A percentile compares a stretch with the other conserved stretches of the same genome.
Evolutionary conservation across 2,329 filamentous ascomycete genomes (phyloP).

Genomic region (Clarireedia hainanense): DNA sequence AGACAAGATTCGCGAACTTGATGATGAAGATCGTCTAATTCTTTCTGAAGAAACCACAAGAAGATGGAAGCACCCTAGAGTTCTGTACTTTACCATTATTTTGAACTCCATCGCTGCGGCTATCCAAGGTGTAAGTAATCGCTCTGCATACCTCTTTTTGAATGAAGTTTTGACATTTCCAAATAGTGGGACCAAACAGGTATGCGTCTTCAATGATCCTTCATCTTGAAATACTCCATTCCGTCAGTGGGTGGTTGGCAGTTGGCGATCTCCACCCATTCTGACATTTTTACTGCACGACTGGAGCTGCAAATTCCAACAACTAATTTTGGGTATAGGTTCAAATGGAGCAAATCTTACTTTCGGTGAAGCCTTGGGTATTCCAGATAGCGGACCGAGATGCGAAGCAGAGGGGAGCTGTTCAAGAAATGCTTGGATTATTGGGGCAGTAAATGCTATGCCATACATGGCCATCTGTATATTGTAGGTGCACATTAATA

Average conservation of each 20-base stretch:
- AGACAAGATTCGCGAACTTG: slow-evolving; percentile 48
- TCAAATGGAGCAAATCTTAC: slow-evolving; percentile 42
- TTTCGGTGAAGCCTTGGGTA: slow-evolving; percentile 38
- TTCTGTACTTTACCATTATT: slow-evolving; percentile 59
- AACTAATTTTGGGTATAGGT: slow-evolving; percentile 18
- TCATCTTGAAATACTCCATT: background rate
- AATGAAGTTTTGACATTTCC: background rate
- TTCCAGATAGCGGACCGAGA: slow-evolving; percentile 19
- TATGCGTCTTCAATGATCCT: background rate
- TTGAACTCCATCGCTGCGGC: slow-evolving; percentile 63
- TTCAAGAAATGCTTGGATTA: slow-evolving; percentile 43
- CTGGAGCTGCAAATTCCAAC: background rate
- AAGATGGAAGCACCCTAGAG: slow-evolving; percentile 58
- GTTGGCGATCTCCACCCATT: background rate
- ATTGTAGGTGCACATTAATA: slow-evolving; percentile 26
- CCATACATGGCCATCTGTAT: slow-evolving; percentile 41
- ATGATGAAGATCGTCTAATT: slow-evolving; percentile 50
- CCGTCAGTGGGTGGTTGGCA: background rate
- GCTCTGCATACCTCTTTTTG: background rate
- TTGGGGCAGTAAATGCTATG: slow-evolving; percentile 49
- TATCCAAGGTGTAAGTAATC: slow-evolving; percentile 43
- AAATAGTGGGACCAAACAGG: slow-evolving; percentile 11
- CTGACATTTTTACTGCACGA: background rate
- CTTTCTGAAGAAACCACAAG: slow-evolving; percentile 59
- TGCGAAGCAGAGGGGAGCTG: slow-evolving; percentile 24